phyloP scores from a whole-genome alignment of 2,329 filamentous ascomycete genomes.

The Botrytis paeoniae region DNA sequence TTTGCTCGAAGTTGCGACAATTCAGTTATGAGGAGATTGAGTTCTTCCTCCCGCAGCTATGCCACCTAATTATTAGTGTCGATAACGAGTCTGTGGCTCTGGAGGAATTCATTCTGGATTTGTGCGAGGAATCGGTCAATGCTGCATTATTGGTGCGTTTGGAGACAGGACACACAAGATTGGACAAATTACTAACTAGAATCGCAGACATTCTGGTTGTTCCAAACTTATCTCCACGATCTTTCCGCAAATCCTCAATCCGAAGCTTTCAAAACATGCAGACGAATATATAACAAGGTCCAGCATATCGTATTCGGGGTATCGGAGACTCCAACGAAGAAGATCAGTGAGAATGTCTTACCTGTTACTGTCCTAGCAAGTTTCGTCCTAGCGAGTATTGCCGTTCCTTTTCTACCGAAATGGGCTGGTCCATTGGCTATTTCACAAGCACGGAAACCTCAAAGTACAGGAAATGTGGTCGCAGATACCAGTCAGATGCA shows the following conservation, averaged over 20 bases:
- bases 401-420: constrained; percentile 69
- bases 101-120: constrained; percentile 81
- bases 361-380: constrained; percentile 79
- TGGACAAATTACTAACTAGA: constrained; percentile 24
- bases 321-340: constrained; percentile 64
- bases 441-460: constrained; percentile 75
- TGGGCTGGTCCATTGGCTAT: constrained; percentile 79
- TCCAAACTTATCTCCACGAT: constrained; percentile 84
- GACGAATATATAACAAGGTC: constrained; percentile 82
- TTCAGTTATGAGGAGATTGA: constrained; percentile 90
- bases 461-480: constrained; percentile 59
- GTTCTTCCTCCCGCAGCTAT: constrained; percentile 86
- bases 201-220: constrained; percentile 79
- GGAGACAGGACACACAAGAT: neutral
- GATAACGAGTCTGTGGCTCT: constrained; percentile 90
- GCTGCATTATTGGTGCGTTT: constrained; percentile 71
- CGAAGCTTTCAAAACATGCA: constrained; percentile 76
- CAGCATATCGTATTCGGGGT: constrained; percentile 84
- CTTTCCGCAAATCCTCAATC: constrained; percentile 71
- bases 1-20: constrained; percentile 83
- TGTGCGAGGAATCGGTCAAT: constrained; percentile 85
- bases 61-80: constrained; percentile 82
- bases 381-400: constrained; percentile 74
- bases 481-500: constrained; percentile 51
- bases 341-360: constrained; percentile 77